A percentile compares a stretch with the other conserved stretches of the same genome.
Evolutionary conservation across 2,329 filamentous ascomycete species (phyloP).

Genomic region (Pseudocercospora vitis): DNA sequence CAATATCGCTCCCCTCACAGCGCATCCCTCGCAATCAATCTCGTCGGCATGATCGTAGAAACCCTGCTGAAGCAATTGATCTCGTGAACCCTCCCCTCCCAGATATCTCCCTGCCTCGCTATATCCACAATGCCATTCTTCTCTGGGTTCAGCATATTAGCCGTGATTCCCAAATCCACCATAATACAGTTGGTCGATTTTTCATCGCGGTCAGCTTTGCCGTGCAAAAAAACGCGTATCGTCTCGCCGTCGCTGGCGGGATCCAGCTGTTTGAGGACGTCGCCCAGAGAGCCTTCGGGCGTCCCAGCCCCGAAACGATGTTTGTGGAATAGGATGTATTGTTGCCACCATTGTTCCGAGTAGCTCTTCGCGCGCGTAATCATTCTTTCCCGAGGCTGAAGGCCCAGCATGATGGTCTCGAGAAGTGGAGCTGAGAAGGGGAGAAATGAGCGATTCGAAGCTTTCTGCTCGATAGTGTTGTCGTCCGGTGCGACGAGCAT

Average conservation of each 20-base stretch:
- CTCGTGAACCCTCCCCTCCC: slow-evolving; percentile 45
- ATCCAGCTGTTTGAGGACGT: background rate
- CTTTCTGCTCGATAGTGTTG: slow-evolving; percentile 29
- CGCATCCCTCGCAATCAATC: slow-evolving; percentile 38
- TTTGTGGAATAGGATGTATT: slow-evolving; percentile 58
- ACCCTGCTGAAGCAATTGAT: slow-evolving; percentile 40
- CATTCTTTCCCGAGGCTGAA: slow-evolving; percentile 47
- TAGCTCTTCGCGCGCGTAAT: slow-evolving; percentile 41
- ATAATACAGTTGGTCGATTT: slow-evolving; percentile 1
- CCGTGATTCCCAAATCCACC: slow-evolving; percentile 28
- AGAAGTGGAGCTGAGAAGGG: slow-evolving; percentile 54
- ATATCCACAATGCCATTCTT: slow-evolving; percentile 15
- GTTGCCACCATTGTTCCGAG: slow-evolving; percentile 51
- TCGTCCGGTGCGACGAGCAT: too few species aligned
- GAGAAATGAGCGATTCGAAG: slow-evolving; percentile 40
- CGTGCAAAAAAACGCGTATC: slow-evolving; percentile 10
- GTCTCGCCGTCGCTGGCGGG: slow-evolving; percentile 8
- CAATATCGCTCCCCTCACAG: slow-evolving; percentile 8
- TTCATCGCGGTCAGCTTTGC: slow-evolving; percentile 1
- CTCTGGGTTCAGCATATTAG: slow-evolving; percentile 24
- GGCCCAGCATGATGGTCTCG: slow-evolving; percentile 49
- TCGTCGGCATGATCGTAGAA: slow-evolving; percentile 40
- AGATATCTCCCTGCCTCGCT: slow-evolving; percentile 45
- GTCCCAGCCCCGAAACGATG: slow-evolving; percentile 53
- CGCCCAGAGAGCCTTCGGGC: slow-evolving; percentile 1